phyloP scores from a whole-genome alignment of 129 eudicot species.

The Ambrosia artemisiifolia region DNA sequence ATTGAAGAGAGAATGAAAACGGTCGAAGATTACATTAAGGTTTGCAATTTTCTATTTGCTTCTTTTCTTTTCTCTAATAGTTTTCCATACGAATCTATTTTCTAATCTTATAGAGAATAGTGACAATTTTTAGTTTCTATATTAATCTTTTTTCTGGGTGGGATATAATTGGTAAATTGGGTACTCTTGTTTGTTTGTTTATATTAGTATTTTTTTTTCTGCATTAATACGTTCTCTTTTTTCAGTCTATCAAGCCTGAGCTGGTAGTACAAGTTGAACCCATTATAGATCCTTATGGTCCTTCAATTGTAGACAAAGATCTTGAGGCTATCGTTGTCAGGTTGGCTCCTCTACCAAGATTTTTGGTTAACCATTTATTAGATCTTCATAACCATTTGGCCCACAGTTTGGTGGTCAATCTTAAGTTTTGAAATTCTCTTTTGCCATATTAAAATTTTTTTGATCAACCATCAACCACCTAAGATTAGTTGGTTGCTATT shows the following conservation, averaged over 20 bases:
- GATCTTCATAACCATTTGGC: not conserved
- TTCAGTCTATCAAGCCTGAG: constrained; percentile 85
- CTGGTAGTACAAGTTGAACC: constrained; percentile 83
- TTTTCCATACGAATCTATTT: not conserved
- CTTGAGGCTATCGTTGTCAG: constrained; percentile 96
- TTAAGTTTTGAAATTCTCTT: not conserved
- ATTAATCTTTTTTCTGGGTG: not conserved
- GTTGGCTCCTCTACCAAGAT: constrained; percentile 32
- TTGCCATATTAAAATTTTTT: no score
- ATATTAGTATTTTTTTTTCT: not conserved
- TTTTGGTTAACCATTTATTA: not conserved
- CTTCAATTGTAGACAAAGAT: constrained; percentile 72
- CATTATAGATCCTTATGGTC: constrained; percentile 90
- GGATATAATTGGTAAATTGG: no score
- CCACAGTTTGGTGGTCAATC: not conserved
- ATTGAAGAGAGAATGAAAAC: constrained; percentile 66
- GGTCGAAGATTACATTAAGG: constrained; percentile 77
- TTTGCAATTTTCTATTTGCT: constrained; percentile 21
- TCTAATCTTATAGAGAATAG: not conserved
- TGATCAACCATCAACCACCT: not conserved
- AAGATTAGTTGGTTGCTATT: not conserved
- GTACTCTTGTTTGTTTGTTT: no score
- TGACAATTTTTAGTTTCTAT: not conserved
- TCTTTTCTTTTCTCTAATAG: not conserved
- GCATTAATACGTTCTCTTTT: not conserved